These are phyloP conservation scores for Agrostemma githago DNA, from an alignment of 148 eudicot genomes.

Conservation along the genomic window DNA sequence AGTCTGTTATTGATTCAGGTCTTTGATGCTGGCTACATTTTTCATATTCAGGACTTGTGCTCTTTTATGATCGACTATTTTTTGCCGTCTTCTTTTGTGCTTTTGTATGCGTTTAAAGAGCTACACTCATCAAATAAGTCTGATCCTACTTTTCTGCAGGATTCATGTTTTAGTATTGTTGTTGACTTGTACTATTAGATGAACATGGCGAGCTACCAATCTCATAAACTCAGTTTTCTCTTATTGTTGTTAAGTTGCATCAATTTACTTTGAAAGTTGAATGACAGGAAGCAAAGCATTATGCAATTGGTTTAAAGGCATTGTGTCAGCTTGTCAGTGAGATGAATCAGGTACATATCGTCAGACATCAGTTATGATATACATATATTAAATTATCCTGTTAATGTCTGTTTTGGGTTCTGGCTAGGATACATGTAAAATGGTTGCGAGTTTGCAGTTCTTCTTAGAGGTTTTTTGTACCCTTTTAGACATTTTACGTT, in stretches of 20 bases:
- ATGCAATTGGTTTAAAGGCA: conserved; percentile 68
- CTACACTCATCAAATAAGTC: neutral
- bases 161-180: neutral
- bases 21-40: neutral
- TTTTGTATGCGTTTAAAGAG: neutral
- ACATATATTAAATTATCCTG: neutral
- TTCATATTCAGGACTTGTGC: neutral
- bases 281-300: conserved; percentile 56
- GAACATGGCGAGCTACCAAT: neutral
- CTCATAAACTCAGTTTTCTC: neutral
- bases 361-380: neutral
- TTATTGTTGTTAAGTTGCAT: conserved; percentile 8
- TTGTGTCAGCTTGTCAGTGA: conserved; percentile 69
- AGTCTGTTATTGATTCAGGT: neutral
- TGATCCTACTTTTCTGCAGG: neutral
- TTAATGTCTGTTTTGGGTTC: conserved; percentile 4
- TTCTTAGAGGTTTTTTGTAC: neutral
- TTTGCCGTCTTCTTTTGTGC: neutral
- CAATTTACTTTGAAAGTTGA: neutral
- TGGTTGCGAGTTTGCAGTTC: neutral
- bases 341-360: conserved; percentile 60
- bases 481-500: neutral
- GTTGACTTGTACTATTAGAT: neutral
- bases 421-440: conserved; percentile 2
- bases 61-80: neutral